Evolutionary conservation across 257 asterid species (phyloP), one percentile per base, ranked within the genome.

Genomic region (Fraxinus excelsior): DNA sequence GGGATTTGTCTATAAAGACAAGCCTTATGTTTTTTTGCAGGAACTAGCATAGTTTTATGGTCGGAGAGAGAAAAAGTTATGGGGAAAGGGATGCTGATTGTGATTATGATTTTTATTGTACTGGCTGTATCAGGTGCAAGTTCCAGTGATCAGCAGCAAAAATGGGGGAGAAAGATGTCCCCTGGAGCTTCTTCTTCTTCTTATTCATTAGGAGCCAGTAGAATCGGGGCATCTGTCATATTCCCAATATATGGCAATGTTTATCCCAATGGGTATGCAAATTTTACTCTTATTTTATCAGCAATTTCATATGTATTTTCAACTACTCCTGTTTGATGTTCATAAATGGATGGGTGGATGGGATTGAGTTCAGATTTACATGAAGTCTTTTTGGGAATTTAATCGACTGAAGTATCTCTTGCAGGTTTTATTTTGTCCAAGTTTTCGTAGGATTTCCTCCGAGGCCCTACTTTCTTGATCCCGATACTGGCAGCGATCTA

Each of bases 401-500:
- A 72, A 49, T 21, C 5, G 66, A 76, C 35, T 21, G 7, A 38
- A 62, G 34, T 75, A 28, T 80, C 56, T 76, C 2, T 69, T 84
- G 86, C 92, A 95, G 98, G 82, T 96, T 80, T 87, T 96, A 93
- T 83, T 96, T 90, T 84, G 98, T 81, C 40, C 96, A 91, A 80
- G 90, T 93, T 7, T 83, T 87, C 68, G 26, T 96, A 77, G 99
- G 99, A 49, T 85, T 90, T 44, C 97, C 99, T 74, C 92, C 98
- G 46, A 88, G 76, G 90, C 98, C 99, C 7, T 93, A 89, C 81
- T 96, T 93, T 83, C 97, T 96, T 82, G 99, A 96, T 93, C 97
- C 98, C n/a, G 99, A 93, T 77, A 93, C 99, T 0, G 99, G 99
- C 66, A 96, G 98, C 78, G 99, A 96, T 78, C 99, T 96, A 81